phyloP scores from a whole-genome alignment of 2,329 filamentous ascomycete genomes.

The Penicillium sp. region DNA sequence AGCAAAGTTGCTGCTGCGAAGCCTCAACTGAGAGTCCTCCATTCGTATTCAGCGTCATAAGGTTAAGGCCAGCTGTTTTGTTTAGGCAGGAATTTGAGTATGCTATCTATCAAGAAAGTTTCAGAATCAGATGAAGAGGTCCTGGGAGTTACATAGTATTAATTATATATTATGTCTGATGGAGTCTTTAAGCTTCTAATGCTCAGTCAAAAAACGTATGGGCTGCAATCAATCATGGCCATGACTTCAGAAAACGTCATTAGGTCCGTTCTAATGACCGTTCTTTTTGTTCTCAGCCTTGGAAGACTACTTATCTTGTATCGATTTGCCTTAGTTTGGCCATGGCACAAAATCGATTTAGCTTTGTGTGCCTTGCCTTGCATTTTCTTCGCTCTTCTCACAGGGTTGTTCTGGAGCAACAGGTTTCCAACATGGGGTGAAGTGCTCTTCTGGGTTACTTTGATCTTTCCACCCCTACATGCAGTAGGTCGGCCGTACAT shows the following conservation, averaged over 20 bases:
- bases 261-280: not conserved
- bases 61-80: too few relatives aligned
- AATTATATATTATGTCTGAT: too few relatives aligned
- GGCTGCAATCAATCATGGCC: not conserved
- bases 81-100: too few relatives aligned
- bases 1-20: too few relatives aligned
- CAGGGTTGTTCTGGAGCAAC: not conserved
- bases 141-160: too few relatives aligned
- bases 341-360: not conserved
- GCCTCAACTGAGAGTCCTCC: too few relatives aligned
- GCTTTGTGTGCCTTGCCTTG: not conserved
- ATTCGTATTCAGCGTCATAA: too few relatives aligned
- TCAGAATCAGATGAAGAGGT: too few relatives aligned
- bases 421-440: not conserved
- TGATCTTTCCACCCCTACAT: not conserved
- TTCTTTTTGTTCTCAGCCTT: not conserved
- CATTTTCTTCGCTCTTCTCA: not conserved
- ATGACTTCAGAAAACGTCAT: not conserved
- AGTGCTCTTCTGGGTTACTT: slow-evolving; percentile 1
- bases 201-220: not conserved
- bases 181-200: too few relatives aligned
- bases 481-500: not conserved
- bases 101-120: too few relatives aligned
- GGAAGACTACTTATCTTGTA: not conserved
- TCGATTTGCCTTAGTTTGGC: not conserved